A percentile compares a stretch with the other conserved stretches of the same genome.
Evolutionary conservation across 768 basidiomycete species (phyloP).

Genomic region (Hypholoma fasciculare): DNA sequence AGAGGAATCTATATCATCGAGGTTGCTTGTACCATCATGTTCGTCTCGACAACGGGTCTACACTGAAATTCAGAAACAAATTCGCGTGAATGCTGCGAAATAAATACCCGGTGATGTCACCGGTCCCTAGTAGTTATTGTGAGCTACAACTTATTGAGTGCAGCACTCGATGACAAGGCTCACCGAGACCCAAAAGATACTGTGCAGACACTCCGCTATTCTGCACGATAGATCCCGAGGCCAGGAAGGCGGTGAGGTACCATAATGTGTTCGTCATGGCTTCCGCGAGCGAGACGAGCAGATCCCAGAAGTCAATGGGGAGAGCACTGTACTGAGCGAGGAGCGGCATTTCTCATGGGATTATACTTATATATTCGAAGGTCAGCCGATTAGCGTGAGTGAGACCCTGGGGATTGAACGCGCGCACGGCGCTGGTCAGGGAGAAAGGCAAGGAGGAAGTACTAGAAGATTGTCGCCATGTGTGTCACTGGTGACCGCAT

Average conservation of each 20-base stretch:
- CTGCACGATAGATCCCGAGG: conserved; percentile 30
- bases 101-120: conserved; percentile 70
- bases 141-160: background rate
- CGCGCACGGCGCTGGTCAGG: background rate
- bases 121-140: conserved; percentile 46
- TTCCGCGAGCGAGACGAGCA: conserved; percentile 35
- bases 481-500: background rate
- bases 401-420: background rate
- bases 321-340: conserved; percentile 34
- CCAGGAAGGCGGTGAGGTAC: conserved; percentile 45
- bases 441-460: background rate
- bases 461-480: background rate
- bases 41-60: conserved; percentile 79
- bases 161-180: conserved; percentile 24
- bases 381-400: background rate
- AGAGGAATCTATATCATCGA: background rate
- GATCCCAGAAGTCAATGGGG: conserved; percentile 37
- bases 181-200: conserved; percentile 63
- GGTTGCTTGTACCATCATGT: conserved; percentile 67
- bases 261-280: conserved; percentile 38
- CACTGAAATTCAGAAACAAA: conserved; percentile 10
- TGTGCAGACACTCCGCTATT: conserved; percentile 34
- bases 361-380: background rate
- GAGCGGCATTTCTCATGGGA: conserved; percentile 26
- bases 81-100: conserved; percentile 1